Evolutionary conservation across 75 land plant genomes (phyloP), one percentile per base, ranked within the genome.

Genomic region (Selaginella moellendorffii): DNA sequence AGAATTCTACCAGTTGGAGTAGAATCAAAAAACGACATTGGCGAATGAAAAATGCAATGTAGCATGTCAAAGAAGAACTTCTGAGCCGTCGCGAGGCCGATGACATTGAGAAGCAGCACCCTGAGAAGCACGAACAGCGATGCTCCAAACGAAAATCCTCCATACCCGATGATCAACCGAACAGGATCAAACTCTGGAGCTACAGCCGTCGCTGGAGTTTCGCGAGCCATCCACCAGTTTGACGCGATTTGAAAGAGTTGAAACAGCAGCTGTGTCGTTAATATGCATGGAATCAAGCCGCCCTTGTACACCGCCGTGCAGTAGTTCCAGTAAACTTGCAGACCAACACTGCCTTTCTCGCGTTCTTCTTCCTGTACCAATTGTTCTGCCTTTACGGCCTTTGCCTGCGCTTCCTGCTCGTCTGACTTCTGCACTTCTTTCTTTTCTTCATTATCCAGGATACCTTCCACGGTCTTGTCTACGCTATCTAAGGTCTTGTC

Each of bases 181-280:
- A 52, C 61, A 26, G 24, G 74, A 60, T 64, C 66, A 10, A 84
- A 75, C 36, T 54, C 60, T 21, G 68, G 52, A n/a, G 62, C 60
- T 17, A 52, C 27, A 0, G 21, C n/a, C 2, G 59, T 27, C 2
- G 54, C 53, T 28, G 79, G 81, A 18, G 81, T 78, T 14, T 77
- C 87, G 87, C 87, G 83, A 1, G 91, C 78, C 28, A 90, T 80
- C 96, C 96, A 90, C 52, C 79, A 90, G 67, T 80, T 87, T 65
- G 92, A 82, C 27, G 65, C 71, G 31, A 86, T 90, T 52, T 90
- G 92, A 0, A 90, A 52, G 2, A 54, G 63, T 29, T 87, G 85
- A 60, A 84, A 87, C 12, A 76, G 54, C 20, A 82, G 54, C 54
- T 87, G 96, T 28, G 81, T 72, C 2, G 77, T 62, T 27, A 90